phyloP scores from a whole-genome alignment of 495 filamentous ascomycete genomes.

The Penicillium coprophilum region DNA sequence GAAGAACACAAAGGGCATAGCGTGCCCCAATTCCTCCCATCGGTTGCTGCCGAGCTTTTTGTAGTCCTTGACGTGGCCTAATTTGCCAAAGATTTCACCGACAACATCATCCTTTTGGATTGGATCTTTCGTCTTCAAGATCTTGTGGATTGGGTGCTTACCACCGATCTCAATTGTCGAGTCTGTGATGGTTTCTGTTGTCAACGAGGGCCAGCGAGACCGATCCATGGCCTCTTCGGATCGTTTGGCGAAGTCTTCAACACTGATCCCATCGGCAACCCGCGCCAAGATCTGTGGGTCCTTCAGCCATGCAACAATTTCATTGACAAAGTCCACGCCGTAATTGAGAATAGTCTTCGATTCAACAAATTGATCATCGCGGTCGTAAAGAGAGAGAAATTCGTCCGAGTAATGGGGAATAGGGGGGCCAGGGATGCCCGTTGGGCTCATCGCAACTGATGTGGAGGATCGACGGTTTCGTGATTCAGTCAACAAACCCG shows the following conservation, averaged over 20 bases:
- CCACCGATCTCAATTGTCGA: constrained; percentile 42
- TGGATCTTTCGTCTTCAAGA: constrained; percentile 61
- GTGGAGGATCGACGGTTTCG: constrained; percentile 55
- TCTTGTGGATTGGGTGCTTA: constrained; percentile 63
- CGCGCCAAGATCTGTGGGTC: constrained; percentile 53
- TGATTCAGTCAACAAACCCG: constrained; percentile 36
- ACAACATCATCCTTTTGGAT: constrained; percentile 68
- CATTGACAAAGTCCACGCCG: constrained; percentile 63
- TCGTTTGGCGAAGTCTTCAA: constrained; percentile 51
- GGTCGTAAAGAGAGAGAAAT: constrained; percentile 69
- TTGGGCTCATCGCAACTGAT: constrained; percentile 52
- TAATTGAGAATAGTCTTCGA: constrained; percentile 61
- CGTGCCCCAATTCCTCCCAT: constrained; percentile 73
- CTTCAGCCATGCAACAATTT: constrained; percentile 70
- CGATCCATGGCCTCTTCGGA: constrained; percentile 55
- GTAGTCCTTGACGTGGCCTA: constrained; percentile 78
- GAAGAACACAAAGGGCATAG: constrained; percentile 84
- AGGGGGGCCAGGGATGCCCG: constrained; percentile 46
- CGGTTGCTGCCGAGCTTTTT: constrained; percentile 68
- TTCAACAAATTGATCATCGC: constrained; percentile 50
- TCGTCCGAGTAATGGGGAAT: constrained; percentile 63
- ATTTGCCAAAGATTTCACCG: constrained; percentile 82
- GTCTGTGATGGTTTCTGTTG: constrained; percentile 48
- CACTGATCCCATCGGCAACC: constrained; percentile 41
- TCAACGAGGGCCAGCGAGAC: constrained; percentile 50